A percentile compares a stretch with the other conserved stretches of the same genome.
phyloP scores from a whole-genome alignment of 2,329 filamentous ascomycete species.

The Venturia pyrina region DNA sequence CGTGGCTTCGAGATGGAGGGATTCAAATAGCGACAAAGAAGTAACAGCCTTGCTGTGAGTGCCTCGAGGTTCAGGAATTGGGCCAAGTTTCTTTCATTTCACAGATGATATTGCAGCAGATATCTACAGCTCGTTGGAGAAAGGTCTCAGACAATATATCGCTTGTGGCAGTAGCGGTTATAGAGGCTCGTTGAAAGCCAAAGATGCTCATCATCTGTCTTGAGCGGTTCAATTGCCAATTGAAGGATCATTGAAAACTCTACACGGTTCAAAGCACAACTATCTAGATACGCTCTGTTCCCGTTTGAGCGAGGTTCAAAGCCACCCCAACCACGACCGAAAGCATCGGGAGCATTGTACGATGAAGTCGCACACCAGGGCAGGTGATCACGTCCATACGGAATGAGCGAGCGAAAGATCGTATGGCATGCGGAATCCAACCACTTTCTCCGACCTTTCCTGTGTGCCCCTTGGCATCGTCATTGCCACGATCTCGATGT shows the following conservation, averaged over 20 bases:
- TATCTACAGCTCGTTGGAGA: no score
- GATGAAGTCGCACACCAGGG: slow-evolving; percentile 66
- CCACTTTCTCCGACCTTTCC: slow-evolving; percentile 25
- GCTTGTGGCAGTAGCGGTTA: not conserved
- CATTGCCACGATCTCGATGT: slow-evolving; percentile 16
- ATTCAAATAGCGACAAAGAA: no score
- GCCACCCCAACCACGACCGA: not conserved
- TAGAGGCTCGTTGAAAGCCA: no score
- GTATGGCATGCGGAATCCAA: slow-evolving; percentile 77
- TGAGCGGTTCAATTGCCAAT: no score
- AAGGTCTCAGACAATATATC: no score
- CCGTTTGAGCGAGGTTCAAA: not conserved
- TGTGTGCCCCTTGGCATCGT: not conserved
- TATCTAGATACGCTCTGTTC: not conserved
- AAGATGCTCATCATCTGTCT: no score
- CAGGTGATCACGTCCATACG: slow-evolving; percentile 51
- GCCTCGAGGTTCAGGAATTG: no score
- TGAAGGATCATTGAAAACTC: no score
- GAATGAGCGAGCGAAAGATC: slow-evolving; percentile 62
- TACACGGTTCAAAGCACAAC: not conserved
- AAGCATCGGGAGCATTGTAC: slow-evolving; percentile 48
- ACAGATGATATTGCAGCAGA: no score
- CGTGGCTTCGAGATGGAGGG: no score
- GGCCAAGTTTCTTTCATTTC: no score
- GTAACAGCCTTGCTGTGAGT: no score